These are phyloP conservation scores for Nemania diffusa DNA, from an alignment of 2,329 filamentous ascomycete genomes.

Conservation along the genomic window DNA sequence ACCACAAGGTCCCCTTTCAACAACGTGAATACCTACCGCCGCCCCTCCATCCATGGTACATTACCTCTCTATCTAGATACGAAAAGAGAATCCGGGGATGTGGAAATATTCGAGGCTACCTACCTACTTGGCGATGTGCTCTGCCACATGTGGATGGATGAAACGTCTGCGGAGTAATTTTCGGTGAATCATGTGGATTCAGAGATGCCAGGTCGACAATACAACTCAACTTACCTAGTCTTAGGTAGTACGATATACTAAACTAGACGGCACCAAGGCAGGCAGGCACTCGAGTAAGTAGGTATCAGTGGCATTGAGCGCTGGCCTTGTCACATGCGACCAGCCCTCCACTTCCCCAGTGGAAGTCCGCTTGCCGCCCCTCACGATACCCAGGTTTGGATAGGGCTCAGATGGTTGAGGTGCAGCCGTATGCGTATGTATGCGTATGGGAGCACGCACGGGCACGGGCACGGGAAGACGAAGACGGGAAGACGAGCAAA, in stretches of 20 bases:
- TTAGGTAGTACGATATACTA: neutral
- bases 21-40: no score
- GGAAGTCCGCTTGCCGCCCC: neutral
- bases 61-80: no score
- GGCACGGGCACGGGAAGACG: no score
- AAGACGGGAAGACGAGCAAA: no score
- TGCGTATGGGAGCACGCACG: neutral
- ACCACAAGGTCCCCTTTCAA: no score
- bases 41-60: no score
- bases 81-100: no score
- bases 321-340: slow-evolving; percentile 28
- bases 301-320: slow-evolving; percentile 8
- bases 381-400: no score
- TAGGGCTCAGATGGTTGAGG: neutral
- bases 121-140: no score
- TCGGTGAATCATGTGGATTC: slow-evolving; percentile 36
- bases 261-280: no score
- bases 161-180: slow-evolving; percentile 4
- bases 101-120: neutral
- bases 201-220: slow-evolving; percentile 24
- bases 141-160: no score
- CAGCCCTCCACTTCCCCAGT: slow-evolving; percentile 20
- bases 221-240: neutral
- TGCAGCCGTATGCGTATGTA: neutral
- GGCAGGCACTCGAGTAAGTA: no score